Evolutionary conservation across 2,329 filamentous ascomycete genomes (phyloP), one percentile per base, ranked within the genome.

Genomic region (Davidsoniella neocaledoniae): DNA sequence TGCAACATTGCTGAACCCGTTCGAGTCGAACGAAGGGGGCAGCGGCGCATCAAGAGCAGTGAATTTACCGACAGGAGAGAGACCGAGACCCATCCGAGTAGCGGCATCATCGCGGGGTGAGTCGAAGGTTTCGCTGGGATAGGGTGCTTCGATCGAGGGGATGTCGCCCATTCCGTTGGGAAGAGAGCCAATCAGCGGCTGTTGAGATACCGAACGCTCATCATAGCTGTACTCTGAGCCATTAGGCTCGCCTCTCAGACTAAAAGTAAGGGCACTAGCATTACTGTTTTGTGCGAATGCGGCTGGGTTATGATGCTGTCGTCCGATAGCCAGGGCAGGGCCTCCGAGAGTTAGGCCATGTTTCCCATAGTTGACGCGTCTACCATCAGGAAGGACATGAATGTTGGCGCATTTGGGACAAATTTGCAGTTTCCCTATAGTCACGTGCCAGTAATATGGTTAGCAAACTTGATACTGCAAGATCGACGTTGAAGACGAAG

Each of bases 401-500:
- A 93, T 86, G 61, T 96, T 86, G 61, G 90, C 90, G 71, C 91
- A 98, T 67, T 96, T 96, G 55, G 86, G 84, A 55, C 91, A 64
- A 96, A 98, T 66, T 96, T 96, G 79, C 91, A 98, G 67, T 95
- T 95, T 57, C 91, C 91, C 86, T 95, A 26, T 16, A 17, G 12
- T 3, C 29, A 33, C 12, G 7, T 9, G 29, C 29, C 29, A 33
- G 12, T 33, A 9, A 9, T 9, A 10, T 33, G 8, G 29, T 33
- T 33, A 33, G 29, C 8, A 33, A 33, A 9, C 8, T 9, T 33
- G 12, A 33, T 9, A 33, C 29, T 33, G 29, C 8, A 33, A 33
- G 12, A 33, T 9, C 12, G 29, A 33, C 29, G 8, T 33, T 33
- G 29, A 33, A 33, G 29, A 12, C 6, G 29, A 33, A 33, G 2